Conservation (phyloP, 345 rosid species). For the Arabidopsis thaliana region DNA sequence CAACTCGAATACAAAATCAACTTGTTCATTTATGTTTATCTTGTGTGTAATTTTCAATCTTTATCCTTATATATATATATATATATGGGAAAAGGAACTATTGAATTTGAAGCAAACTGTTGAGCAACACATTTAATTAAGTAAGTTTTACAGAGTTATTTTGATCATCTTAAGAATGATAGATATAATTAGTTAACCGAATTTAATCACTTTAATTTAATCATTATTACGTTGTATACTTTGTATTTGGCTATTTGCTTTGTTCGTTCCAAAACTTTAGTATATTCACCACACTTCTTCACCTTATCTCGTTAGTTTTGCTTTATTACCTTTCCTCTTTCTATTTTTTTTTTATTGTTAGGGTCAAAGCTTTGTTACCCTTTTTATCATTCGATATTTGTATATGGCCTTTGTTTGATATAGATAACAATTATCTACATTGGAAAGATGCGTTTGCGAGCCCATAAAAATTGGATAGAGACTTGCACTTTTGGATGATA, state of each 20-base stretch:
- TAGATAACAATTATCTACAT: constrained; percentile 27
- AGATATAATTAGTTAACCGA: not conserved
- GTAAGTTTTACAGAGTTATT: not conserved
- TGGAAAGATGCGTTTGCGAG: constrained; percentile 37
- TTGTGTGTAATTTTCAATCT: not conserved
- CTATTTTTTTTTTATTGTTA: not conserved
- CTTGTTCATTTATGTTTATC: not conserved
- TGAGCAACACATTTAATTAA: not conserved
- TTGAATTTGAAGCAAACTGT: not conserved
- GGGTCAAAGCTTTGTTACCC: constrained; percentile 1
- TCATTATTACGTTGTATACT: not conserved
- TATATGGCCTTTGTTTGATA: constrained; percentile 20
- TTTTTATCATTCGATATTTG: constrained; percentile 8
- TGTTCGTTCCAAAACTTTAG: not conserved
- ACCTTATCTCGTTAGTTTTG: constrained; percentile 15
- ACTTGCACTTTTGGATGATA: constrained; percentile 37
- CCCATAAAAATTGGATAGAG: constrained; percentile 37
- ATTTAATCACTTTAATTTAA: not conserved
- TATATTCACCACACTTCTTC: not conserved
- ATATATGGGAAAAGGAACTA: not conserved
- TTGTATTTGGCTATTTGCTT: not conserved
- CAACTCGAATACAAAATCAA: not conserved
- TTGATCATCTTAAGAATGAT: not conserved
- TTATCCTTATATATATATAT: not conserved
- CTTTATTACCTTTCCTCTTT: not conserved